Evolutionary conservation across 2,329 filamentous ascomycete genomes (phyloP), one percentile per base, ranked within the genome.

Genomic region (Fusarium camptoceras): DNA sequence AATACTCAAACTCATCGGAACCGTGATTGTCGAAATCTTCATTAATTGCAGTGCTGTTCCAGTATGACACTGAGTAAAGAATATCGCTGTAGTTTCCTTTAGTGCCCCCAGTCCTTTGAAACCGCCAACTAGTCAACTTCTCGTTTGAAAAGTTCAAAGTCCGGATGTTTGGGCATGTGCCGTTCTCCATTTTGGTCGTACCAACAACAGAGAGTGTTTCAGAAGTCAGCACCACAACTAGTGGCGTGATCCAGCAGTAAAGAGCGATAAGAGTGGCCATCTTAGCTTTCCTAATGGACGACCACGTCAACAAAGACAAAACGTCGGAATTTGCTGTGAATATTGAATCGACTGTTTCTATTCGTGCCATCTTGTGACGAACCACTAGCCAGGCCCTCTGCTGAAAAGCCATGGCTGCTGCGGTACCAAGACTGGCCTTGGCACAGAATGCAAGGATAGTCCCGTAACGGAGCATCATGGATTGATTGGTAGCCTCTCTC

Each of bases 101-200:
- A n/a, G n/a, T n/a, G n/a, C n/a, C n/a, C n/a, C n/a, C n/a, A n/a
- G n/a, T n/a, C n/a, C n/a, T n/a, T n/a, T n/a, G n/a, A n/a, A n/a
- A n/a, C n/a, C 47, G 41, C 51, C 44, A 58, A 8, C 22, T 24
- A 18, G 14, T 4, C 25, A 10, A 25, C 6, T 50, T 16, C 20
- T 68, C 37, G 15, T 61, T 43, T 2, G 11, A 14, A 16, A 65
- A 68, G n/a, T 56, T 71, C 5, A 65, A 28, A 16, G 55, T 71
- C 11, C 55, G 39, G 4, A 65, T 31, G 9, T 22, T 55, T 3
- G 27, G 53, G 12, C 44, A 65, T 0, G 14, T 42, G 3, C 14
- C 27, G 6, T 22, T 20, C 2, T 28, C 25, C 4, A 12, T 27
- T 15, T 3, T 28, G 3, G 8, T 2, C 27, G 18, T 24, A 3